Conservation (phyloP, 1,284 basidiomycete species). For the Tremellales sp. region DNA sequence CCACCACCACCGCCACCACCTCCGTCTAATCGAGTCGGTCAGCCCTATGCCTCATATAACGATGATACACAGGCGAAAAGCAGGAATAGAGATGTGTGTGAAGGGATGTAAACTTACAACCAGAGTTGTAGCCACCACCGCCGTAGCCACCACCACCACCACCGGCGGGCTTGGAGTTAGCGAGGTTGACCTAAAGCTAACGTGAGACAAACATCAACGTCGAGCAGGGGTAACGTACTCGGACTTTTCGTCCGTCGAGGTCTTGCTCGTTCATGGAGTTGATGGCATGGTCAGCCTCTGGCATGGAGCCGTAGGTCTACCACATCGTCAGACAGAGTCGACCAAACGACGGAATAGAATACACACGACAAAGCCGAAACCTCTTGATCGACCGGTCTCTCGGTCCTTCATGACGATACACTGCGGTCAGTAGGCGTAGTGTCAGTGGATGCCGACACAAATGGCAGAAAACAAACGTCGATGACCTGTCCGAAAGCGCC, state of each 20-base stretch:
- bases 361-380: constrained; percentile 82
- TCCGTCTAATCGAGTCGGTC: no score
- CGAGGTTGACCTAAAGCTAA: constrained; percentile 74
- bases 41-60: no score
- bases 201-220: background rate
- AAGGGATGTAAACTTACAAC: constrained; percentile 25
- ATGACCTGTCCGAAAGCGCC: constrained; percentile 45
- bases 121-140: constrained; percentile 44
- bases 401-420: constrained; percentile 97
- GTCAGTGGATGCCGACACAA: constrained; percentile 3
- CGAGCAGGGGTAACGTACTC: constrained; percentile 26
- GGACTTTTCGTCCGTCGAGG: constrained; percentile 85
- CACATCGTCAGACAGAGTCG: background rate
- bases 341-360: constrained; percentile 3
- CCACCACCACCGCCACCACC: constrained; percentile 39
- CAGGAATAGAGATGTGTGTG: constrained; percentile 9
- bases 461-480: constrained; percentile 40
- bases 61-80: background rate
- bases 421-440: constrained; percentile 48
- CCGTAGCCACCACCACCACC: constrained; percentile 49
- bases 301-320: constrained; percentile 58
- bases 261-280: constrained; percentile 79
- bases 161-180: constrained; percentile 72
- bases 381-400: constrained; percentile 91
- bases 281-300: constrained; percentile 80